Evolutionary conservation across 1,139 yeast genomes (phyloP).

Genomic region (Ashbya aceris): DNA sequence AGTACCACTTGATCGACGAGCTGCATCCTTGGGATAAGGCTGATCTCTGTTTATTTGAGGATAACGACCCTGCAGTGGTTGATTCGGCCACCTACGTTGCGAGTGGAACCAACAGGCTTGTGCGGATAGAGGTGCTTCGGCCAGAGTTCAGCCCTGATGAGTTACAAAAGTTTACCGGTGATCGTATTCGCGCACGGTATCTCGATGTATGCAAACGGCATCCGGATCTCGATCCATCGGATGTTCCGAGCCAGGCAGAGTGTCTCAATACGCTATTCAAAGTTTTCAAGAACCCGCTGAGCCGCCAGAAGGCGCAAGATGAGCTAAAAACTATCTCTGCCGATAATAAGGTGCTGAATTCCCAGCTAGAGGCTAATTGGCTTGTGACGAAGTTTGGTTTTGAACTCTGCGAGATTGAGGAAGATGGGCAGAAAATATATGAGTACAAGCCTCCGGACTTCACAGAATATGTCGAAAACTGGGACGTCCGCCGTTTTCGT

Average conservation of each 20-base stretch:
- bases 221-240: constrained; percentile 22
- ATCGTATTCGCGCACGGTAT: constrained; percentile 34
- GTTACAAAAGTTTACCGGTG: constrained; percentile 32
- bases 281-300: constrained; percentile 54
- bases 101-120: constrained; percentile 33
- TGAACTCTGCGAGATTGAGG: constrained; percentile 25
- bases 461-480: constrained; percentile 31
- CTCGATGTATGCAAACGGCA: constrained; percentile 25
- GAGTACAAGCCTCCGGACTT: constrained; percentile 53
- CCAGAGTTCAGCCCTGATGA: constrained; percentile 34
- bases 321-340: constrained; percentile 45
- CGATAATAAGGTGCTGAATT: constrained; percentile 40
- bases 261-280: constrained; percentile 50
- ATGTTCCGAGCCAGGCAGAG: constrained; percentile 41
- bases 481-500: constrained; percentile 25
- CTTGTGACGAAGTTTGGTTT: constrained; percentile 39
- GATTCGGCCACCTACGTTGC: constrained; percentile 41
- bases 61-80: constrained; percentile 18
- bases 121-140: constrained; percentile 36
- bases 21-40: constrained; percentile 32
- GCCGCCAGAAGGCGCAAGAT: constrained; percentile 33
- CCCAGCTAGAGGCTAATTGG: constrained; percentile 47
- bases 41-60: constrained; percentile 25
- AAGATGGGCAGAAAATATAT: constrained; percentile 33
- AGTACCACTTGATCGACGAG: constrained; percentile 29